A percentile compares a stretch with the other conserved stretches of the same genome.
These are phyloP conservation scores for Blastobotrys attinorum DNA, from an alignment of 805 yeast genomes.

Conservation along the genomic window DNA sequence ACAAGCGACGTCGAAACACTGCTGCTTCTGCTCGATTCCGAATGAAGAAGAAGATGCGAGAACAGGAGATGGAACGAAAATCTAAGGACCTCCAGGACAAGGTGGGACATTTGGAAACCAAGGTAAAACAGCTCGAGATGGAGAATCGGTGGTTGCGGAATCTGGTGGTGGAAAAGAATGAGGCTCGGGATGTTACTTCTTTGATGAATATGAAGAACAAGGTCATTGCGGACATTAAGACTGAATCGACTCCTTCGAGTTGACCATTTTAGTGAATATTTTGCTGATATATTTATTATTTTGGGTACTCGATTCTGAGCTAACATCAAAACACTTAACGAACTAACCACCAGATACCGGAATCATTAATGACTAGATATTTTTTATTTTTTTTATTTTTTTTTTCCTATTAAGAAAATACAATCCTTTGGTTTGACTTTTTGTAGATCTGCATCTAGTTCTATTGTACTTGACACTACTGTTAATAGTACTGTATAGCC, in stretches of 20 bases:
- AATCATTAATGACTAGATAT: too few relatives aligned
- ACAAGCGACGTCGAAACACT: slow-evolving; percentile 80
- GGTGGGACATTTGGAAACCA: slow-evolving; percentile 57
- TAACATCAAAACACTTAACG: too few relatives aligned
- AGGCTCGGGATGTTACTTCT: slow-evolving; percentile 28
- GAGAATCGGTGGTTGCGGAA: slow-evolving; percentile 81
- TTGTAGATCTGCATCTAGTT: too few relatives aligned
- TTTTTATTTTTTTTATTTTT: too few relatives aligned
- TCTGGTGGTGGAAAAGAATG: slow-evolving; percentile 67
- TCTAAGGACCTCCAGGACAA: slow-evolving; percentile 65
- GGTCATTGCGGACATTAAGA: slow-evolving; percentile 16
- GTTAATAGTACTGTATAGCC: too few relatives aligned
- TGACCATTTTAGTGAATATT: too few relatives aligned
- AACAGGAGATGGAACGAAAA: slow-evolving; percentile 79
- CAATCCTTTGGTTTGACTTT: too few relatives aligned
- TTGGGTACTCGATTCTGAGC: too few relatives aligned
- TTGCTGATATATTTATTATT: too few relatives aligned
- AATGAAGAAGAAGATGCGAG: slow-evolving; percentile 83
- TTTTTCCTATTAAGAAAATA: too few relatives aligned
- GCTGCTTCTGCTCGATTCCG: slow-evolving; percentile 94
- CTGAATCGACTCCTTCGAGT: too few relatives aligned
- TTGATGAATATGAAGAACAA: slow-evolving; percentile 21
- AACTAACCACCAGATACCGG: too few relatives aligned
- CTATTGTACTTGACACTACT: neutral
- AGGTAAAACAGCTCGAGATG: slow-evolving; percentile 81